phyloP scores from a whole-genome alignment of 148 eudicot species.

The Fagopyrum tataricum region DNA sequence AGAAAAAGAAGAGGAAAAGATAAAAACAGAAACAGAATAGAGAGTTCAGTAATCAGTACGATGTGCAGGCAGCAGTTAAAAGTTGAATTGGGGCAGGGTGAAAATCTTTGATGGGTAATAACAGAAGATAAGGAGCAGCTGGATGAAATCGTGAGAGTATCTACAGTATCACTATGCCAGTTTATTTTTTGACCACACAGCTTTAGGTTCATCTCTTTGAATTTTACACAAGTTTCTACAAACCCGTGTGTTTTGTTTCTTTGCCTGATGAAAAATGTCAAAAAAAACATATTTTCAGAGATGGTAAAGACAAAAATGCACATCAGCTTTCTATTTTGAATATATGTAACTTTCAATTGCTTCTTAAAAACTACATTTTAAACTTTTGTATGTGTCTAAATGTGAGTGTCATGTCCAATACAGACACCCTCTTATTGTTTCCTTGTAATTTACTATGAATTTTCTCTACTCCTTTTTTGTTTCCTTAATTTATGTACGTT shows the following conservation, averaged over 20 bases:
- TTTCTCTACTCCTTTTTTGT: neutral
- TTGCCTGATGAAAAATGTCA: slow-evolving; percentile 4
- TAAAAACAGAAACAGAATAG: neutral
- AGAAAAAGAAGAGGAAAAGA: neutral
- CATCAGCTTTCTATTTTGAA: neutral
- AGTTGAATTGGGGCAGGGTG: neutral
- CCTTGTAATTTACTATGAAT: neutral
- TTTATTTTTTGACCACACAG: slow-evolving; percentile 5
- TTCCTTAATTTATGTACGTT: neutral
- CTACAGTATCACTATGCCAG: neutral
- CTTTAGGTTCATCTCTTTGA: neutral
- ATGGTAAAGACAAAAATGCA: slow-evolving; percentile 7
- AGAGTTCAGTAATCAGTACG: slow-evolving; percentile 12
- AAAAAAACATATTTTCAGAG: neutral
- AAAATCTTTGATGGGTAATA: neutral
- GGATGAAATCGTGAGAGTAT: neutral
- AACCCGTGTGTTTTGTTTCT: slow-evolving; percentile 9
- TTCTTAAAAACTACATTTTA: neutral
- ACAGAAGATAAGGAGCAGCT: neutral
- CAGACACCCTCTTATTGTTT: neutral
- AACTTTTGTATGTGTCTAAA: neutral
- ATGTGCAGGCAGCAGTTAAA: slow-evolving; percentile 6
- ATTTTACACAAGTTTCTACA: neutral
- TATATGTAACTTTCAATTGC: neutral
- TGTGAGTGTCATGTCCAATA: slow-evolving; percentile 1